phyloP scores from a whole-genome alignment of 805 yeast genomes.

The Brettanomyces nanus region DNA sequence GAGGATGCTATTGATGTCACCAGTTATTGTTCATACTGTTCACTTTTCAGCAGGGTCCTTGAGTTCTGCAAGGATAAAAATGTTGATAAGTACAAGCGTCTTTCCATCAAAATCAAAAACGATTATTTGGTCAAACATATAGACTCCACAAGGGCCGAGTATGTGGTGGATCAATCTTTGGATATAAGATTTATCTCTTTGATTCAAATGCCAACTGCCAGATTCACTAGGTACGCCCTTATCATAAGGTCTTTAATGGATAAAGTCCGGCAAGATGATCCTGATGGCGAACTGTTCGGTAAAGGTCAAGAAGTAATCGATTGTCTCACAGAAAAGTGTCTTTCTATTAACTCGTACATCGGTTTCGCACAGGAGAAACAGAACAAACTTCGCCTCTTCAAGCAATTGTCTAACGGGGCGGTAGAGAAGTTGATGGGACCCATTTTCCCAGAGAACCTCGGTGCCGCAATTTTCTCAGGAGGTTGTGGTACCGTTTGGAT shows the following conservation, averaged over 20 bases:
- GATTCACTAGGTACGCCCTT: slow-evolving; percentile 43
- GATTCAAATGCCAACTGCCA: slow-evolving; percentile 43
- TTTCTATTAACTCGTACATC: slow-evolving; percentile 17
- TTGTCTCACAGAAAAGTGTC: slow-evolving; percentile 14
- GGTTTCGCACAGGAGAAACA: slow-evolving; percentile 12
- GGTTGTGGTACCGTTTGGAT: slow-evolving; percentile 34
- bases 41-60: slow-evolving; percentile 16
- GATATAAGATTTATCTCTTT: slow-evolving; percentile 49
- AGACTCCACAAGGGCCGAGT: not conserved
- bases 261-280: slow-evolving; percentile 15
- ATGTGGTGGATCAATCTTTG: slow-evolving; percentile 30
- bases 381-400: slow-evolving; percentile 13
- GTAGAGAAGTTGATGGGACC: slow-evolving; percentile 8
- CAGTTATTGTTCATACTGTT: slow-evolving; percentile 20
- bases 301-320: slow-evolving; percentile 14
- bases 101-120: slow-evolving; percentile 14
- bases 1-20: slow-evolving; percentile 16
- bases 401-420: slow-evolving; percentile 9
- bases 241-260: slow-evolving; percentile 36
- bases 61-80: slow-evolving; percentile 15
- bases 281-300: slow-evolving; percentile 14
- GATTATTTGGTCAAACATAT: slow-evolving; percentile 22
- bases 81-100: slow-evolving; percentile 19
- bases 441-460: slow-evolving; percentile 39
- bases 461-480: slow-evolving; percentile 37